Evolutionary conservation across 208 protist species (phyloP).

Genomic region (Acanthamoeba culbertsoni): DNA sequence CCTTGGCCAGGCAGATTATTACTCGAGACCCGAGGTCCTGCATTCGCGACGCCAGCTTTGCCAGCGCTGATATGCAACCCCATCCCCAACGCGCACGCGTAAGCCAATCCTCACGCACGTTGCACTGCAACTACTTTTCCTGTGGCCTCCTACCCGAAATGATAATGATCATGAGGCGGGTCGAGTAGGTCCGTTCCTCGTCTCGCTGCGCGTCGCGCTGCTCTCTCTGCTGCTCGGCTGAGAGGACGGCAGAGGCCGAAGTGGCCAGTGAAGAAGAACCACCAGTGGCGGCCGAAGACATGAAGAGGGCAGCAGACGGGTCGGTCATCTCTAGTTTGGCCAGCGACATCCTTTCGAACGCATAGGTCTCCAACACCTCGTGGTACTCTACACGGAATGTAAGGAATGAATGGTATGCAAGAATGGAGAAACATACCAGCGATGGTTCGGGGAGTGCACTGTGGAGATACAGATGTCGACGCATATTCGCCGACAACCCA

Average conservation of each 20-base stretch:
- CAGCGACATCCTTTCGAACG: slow-evolving; percentile 66
- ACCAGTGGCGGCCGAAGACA: neutral
- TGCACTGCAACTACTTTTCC: too few relatives aligned
- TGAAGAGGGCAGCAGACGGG: neutral
- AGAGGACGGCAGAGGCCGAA: neutral
- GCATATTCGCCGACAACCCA: slow-evolving; percentile 64
- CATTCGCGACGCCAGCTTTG: slow-evolving; percentile 9
- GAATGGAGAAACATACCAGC: neutral
- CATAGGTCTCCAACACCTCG: slow-evolving; percentile 60
- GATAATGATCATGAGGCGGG: slow-evolving; percentile 18
- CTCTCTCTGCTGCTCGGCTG: neutral
- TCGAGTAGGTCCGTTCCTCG: neutral
- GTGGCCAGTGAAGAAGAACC: too few relatives aligned
- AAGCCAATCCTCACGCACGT: too few relatives aligned
- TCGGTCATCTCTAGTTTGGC: slow-evolving; percentile 3
- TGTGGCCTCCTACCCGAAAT: neutral
- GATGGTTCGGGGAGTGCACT: neutral
- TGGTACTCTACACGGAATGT: slow-evolving; percentile 44
- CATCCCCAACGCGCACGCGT: too few relatives aligned
- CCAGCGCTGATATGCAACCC: neutral
- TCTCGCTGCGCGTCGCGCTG: neutral
- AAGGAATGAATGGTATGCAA: neutral
- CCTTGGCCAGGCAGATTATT: slow-evolving; percentile 49
- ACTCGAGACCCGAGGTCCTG: slow-evolving; percentile 17
- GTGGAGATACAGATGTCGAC: neutral